These are phyloP conservation scores for Alternaria metachromatica DNA, from an alignment of 2,329 filamentous ascomycete genomes.

Conservation along the genomic window DNA sequence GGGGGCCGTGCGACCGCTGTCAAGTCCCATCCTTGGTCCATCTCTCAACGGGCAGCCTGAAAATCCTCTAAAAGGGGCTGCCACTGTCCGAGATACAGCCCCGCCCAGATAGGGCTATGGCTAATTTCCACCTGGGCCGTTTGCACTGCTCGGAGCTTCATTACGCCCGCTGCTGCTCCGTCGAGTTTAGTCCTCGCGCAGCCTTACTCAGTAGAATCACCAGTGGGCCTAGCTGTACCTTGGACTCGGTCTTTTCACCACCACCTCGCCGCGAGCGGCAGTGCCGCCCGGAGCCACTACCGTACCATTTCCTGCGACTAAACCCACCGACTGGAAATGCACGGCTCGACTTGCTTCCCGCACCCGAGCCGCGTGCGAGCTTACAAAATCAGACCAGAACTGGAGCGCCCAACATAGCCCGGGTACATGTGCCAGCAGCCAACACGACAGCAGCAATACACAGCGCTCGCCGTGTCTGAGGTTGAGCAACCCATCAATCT, in stretches of 20 bases:
- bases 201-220: neutral
- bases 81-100: conserved; percentile 17
- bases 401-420: conserved; percentile 9
- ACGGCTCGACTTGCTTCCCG: conserved; percentile 26
- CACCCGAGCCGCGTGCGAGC: conserved; percentile 23
- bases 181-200: neutral
- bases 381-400: conserved; percentile 12
- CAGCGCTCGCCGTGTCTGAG: conserved; percentile 15
- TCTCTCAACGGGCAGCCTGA: conserved; percentile 31
- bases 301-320: conserved; percentile 1
- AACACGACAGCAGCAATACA: conserved; percentile 28
- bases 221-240: neutral
- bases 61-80: conserved; percentile 21
- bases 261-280: conserved; percentile 16
- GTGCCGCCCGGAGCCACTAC: conserved; percentile 11
- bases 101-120: conserved; percentile 13
- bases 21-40: conserved; percentile 23
- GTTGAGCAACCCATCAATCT: conserved; percentile 24
- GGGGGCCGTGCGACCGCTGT: conserved; percentile 31
- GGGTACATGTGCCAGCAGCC: conserved; percentile 18
- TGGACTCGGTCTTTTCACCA: neutral
- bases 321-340: conserved; percentile 5
- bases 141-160: conserved; percentile 1
- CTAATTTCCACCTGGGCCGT: conserved; percentile 1
- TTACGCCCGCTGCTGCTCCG: conserved; percentile 5